Conservation (phyloP, 2,329 filamentous ascomycete species). For the Bipolaris gigantea region DNA sequence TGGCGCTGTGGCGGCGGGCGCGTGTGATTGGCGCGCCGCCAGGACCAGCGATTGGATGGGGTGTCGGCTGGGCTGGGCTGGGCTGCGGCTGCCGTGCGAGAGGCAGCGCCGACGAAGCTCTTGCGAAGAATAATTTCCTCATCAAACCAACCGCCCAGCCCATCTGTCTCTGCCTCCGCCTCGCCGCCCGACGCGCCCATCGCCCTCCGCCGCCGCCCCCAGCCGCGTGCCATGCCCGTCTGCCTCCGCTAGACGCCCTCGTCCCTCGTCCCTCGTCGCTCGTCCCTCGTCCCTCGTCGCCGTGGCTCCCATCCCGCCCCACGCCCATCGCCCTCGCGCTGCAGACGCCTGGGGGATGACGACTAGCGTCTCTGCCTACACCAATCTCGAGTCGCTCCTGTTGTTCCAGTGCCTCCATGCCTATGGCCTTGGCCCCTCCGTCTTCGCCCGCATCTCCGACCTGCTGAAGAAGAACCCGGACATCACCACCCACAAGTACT, state of each 20-base stretch:
- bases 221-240: conserved; percentile 26
- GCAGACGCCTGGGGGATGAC: conserved; percentile 54
- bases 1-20: background rate
- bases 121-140: conserved; percentile 18
- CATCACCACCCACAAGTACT: conserved; percentile 69
- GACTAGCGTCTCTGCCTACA: conserved; percentile 67
- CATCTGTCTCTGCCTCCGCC: conserved; percentile 20
- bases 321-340: conserved; percentile 35
- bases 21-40: conserved; percentile 8
- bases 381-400: conserved; percentile 81
- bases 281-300: conserved; percentile 25
- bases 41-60: background rate
- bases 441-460: conserved; percentile 73
- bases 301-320: conserved; percentile 42
- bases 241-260: conserved; percentile 27
- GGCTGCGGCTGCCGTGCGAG: conserved; percentile 1
- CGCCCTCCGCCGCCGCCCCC: conserved; percentile 1
- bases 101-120: conserved; percentile 11
- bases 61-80: background rate
- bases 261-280: conserved; percentile 13
- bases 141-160: conserved; percentile 8
- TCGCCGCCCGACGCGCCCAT: conserved; percentile 18
- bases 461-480: conserved; percentile 73
- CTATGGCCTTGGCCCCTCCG: conserved; percentile 65
- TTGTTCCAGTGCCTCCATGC: conserved; percentile 78